Conservation (phyloP, 1,139 yeast genomes). For the Pichia sp. region DNA sequence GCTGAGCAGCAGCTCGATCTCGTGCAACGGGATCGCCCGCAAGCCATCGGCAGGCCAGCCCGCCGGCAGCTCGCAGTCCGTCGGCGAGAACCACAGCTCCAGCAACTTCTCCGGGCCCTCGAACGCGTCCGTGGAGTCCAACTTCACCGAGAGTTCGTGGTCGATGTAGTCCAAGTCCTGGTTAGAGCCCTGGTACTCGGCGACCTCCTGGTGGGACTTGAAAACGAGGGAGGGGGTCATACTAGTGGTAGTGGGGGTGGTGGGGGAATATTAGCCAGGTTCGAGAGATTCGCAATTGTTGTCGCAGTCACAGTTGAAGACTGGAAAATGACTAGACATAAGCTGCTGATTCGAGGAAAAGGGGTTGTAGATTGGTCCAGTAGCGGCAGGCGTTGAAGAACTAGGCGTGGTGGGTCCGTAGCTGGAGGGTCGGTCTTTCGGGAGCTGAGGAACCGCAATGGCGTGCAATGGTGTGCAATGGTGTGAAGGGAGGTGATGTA, state of each 20-base stretch:
- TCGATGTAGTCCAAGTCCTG: conserved; percentile 50
- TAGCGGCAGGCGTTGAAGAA: too few species aligned
- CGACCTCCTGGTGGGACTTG: conserved; percentile 11
- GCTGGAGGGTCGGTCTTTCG: too few species aligned
- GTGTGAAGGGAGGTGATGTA: too few species aligned
- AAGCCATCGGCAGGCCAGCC: conserved; percentile 42
- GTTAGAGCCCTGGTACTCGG: conserved; percentile 10
- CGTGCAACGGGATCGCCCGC: conserved; percentile 58
- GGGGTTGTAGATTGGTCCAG: neutral
- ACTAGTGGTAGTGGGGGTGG: neutral
- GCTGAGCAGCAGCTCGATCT: conserved; percentile 73
- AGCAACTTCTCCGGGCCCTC: conserved; percentile 96
- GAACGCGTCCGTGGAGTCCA: conserved; percentile 87
- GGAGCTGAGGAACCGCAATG: too few species aligned
- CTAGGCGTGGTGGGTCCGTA: too few species aligned
- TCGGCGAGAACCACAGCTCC: conserved; percentile 78
- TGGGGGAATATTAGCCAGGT: neutral
- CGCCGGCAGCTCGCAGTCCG: conserved; percentile 38
- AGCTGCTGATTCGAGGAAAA: neutral
- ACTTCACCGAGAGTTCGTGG: conserved; percentile 68
- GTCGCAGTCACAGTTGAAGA: neutral
- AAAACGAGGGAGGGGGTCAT: conserved; percentile 19
- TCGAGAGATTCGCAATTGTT: neutral
- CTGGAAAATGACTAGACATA: neutral
- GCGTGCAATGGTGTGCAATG: too few species aligned